Evolutionary conservation across 345 rosid genomes (phyloP).

Genomic region (Hevea brasiliensis): DNA sequence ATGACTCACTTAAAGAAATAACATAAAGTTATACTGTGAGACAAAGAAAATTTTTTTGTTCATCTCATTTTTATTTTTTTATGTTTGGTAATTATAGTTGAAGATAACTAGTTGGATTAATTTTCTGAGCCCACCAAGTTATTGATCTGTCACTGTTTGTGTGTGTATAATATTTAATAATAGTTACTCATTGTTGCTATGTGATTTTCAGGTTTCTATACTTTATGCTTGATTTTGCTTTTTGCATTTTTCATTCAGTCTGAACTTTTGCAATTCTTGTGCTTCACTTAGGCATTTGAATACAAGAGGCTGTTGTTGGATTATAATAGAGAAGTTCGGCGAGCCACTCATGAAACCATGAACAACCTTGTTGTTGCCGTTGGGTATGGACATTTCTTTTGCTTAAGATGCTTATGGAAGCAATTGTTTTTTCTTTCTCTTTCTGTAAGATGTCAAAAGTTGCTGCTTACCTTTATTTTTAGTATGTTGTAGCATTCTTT

Average conservation of each 20-base stretch:
- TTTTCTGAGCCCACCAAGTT: background rate
- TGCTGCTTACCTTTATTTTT: background rate
- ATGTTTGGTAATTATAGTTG: background rate
- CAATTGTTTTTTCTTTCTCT: slow-evolving; percentile 3
- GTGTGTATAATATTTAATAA: background rate
- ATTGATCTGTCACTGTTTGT: background rate
- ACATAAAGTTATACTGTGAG: background rate
- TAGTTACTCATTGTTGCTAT: background rate
- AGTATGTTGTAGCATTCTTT: too few species aligned
- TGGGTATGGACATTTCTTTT: slow-evolving; percentile 54
- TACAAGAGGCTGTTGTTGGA: slow-evolving; percentile 87
- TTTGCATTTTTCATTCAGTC: background rate
- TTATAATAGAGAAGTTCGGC: slow-evolving; percentile 93
- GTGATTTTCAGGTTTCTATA: slow-evolving; percentile 2
- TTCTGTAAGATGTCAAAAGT: slow-evolving; percentile 3
- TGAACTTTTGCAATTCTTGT: slow-evolving; percentile 4
- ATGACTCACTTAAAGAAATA: background rate
- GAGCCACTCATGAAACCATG: slow-evolving; percentile 87
- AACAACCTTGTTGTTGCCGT: slow-evolving; percentile 62
- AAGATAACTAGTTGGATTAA: background rate
- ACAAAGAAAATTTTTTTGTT: background rate
- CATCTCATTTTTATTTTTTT: background rate
- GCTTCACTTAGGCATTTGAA: slow-evolving; percentile 62
- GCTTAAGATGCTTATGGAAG: background rate
- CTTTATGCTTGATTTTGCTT: slow-evolving; percentile 14